Percentiles rank a stretch among this genome's conserved stretches.
Conservation (phyloP, 345 rosid species). For the Pistacia integerrima region DNA sequence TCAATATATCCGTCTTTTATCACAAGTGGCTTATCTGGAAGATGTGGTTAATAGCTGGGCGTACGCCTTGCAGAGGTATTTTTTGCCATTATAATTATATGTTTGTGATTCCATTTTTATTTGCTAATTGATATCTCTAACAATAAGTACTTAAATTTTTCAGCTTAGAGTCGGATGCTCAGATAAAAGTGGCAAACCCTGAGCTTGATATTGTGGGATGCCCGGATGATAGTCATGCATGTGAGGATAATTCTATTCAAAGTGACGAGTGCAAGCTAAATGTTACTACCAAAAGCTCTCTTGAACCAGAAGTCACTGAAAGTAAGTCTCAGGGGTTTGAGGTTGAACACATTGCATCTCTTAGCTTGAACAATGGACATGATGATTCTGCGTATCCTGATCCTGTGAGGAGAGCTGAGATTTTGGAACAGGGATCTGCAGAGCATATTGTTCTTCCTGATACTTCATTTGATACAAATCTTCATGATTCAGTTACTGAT, state of each 20-base stretch:
- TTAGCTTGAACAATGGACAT: conserved; percentile 30
- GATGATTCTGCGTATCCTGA: conserved; percentile 24
- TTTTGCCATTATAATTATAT: conserved; percentile 10
- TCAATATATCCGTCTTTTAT: conserved; percentile 69
- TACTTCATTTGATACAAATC: conserved; percentile 25
- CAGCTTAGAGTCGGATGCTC: conserved; percentile 70
- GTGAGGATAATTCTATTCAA: conserved; percentile 27
- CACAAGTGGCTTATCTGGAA: conserved; percentile 92
- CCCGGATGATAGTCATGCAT: conserved; percentile 19
- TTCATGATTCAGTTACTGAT: conserved; percentile 34
- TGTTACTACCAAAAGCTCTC: conserved; percentile 24
- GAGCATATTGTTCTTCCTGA: conserved; percentile 22
- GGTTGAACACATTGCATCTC: conserved; percentile 31
- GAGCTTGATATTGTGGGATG: conserved; percentile 34
- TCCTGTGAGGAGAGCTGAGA: conserved; percentile 21
- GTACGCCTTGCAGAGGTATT: conserved; percentile 79
- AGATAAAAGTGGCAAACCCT: conserved; percentile 37
- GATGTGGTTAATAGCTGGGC: conserved; percentile 94
- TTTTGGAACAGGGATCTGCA: conserved; percentile 26
- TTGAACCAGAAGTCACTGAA: conserved; percentile 33
- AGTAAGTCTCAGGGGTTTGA: conserved; percentile 24
- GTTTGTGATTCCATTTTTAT: conserved; percentile 17
- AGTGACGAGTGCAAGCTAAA: conserved; percentile 35
- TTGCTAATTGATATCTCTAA: conserved; percentile 34
- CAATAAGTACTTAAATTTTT: conserved; percentile 35